Base-by-base conservation (phyloP, 371 early-diverging fungal species). In the Cokeromyces recurvatus region DNA sequence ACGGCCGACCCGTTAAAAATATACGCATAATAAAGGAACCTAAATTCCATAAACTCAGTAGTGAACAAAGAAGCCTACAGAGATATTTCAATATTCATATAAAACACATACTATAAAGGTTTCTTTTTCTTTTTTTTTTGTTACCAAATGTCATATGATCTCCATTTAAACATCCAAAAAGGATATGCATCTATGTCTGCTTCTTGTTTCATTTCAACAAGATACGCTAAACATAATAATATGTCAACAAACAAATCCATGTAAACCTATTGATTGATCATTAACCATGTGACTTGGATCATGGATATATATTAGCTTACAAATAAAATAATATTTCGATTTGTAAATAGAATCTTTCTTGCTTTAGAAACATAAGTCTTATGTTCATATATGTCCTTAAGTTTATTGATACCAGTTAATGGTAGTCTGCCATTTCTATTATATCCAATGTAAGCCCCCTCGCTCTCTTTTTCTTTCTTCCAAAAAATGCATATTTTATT, bases 191-290 rank as follows among this genome's bases (percentile, higher is more conserved):
- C 64, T 29, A 65, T 64, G 54, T 61, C 64, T 23, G 66, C 64
- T 17, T 78, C 75, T 46, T 68, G 70, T 53, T 86, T 78, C 40
- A 83, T 71, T 36, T 88, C 87, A 9, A 78, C 62, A 10, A 86
- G 55, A 53, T 88, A 88, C 12, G 84, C 67, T 16, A 79, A 53
- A 52, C 84, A 85, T 39, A 85, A 78, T 10, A 85, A 42, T 0
- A 77, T 35, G 55, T 88, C 87, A 0, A 81, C 80, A 5, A 72
- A 35, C 48, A 81, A 55, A 46, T 81, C 81, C 32, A 71, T 59
- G 43, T 77, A 72, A 23, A 80, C 78, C 80, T 80, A 55, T 15
- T 12, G 21, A 35, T 39, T 8, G 14, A 15, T 43, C 11, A 29
- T 29, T 29, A 11, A 29, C 29, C 11, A 29, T 29, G 11, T 5